Percentiles rank a stretch among this genome's conserved stretches.
Evolutionary conservation across 176 grass and related monocot genomes (phyloP).

Genomic region (Oryza officinalis): DNA sequence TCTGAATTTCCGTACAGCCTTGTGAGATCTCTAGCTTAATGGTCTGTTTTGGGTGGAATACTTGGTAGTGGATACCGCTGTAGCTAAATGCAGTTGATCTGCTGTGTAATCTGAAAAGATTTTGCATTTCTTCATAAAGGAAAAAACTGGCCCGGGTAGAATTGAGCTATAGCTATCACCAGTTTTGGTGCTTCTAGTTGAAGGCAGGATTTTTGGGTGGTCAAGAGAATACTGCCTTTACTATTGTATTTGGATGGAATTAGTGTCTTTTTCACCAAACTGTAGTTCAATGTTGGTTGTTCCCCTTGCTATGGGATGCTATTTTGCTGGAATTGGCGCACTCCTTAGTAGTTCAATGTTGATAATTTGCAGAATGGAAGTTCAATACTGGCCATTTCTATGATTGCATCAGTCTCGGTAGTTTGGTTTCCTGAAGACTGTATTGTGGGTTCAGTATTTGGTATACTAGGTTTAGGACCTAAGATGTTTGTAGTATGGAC

Average conservation of each 20-base stretch:
- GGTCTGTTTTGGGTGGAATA: not conserved
- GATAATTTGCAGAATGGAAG: not conserved
- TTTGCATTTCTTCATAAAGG: not conserved
- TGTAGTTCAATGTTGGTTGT: not conserved
- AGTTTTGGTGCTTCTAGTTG: not conserved
- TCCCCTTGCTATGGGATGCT: not conserved
- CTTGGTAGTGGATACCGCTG: not conserved
- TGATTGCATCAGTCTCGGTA: not conserved
- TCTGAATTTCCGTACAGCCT: constrained; percentile 13
- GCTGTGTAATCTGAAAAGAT: not conserved
- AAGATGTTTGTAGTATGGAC: not conserved
- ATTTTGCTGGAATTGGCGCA: not conserved
- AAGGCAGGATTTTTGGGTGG: constrained; percentile 14
- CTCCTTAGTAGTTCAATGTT: no score
- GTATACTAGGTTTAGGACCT: not conserved
- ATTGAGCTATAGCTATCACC: constrained; percentile 1
- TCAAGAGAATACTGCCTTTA: not conserved
- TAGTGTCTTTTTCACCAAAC: not conserved
- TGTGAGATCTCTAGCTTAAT: constrained; percentile 27
- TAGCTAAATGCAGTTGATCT: constrained; percentile 15
- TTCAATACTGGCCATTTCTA: constrained; percentile 11
- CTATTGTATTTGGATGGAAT: not conserved
- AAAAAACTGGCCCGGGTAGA: not conserved
- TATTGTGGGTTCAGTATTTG: constrained; percentile 16
- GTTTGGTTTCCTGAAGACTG: constrained; percentile 25